Conservation (phyloP, 192 early-diverging fungal species). For the Mortierella alpina region DNA sequence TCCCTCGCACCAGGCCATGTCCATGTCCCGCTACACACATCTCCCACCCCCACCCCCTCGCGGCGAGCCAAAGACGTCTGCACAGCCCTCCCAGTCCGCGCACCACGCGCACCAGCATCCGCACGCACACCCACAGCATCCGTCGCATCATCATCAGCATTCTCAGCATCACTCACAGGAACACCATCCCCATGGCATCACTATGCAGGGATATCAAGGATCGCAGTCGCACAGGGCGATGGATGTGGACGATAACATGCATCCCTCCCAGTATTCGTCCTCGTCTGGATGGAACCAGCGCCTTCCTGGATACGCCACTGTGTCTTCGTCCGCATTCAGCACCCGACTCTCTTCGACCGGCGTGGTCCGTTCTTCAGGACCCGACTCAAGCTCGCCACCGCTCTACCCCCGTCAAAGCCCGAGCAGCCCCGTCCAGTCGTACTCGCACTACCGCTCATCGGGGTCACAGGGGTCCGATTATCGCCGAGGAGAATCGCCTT, state of each 20-base stretch:
- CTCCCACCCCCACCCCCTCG: conserved; percentile 8
- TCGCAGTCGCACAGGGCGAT: background rate
- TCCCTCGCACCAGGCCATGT: conserved; percentile 31
- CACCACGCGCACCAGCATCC: conserved; percentile 6
- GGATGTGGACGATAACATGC: conserved; percentile 30
- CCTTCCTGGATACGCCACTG: conserved; percentile 42
- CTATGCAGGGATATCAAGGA: conserved; percentile 47
- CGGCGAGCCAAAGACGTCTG: background rate
- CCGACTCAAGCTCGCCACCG: conserved; percentile 15
- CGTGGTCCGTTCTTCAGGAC: conserved; percentile 24
- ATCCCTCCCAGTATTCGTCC: conserved; percentile 9
- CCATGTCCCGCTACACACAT: conserved; percentile 38
- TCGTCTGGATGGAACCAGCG: conserved; percentile 50
- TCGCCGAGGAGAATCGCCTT: conserved; percentile 13
- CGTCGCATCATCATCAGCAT: conserved; percentile 2
- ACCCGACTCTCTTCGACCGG: conserved; percentile 44
- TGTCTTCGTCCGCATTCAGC: conserved; percentile 27
- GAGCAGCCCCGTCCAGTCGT: conserved; percentile 12
- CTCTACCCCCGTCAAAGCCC: conserved; percentile 20
- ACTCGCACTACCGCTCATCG: conserved; percentile 20
- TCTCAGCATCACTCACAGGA: conserved; percentile 5
- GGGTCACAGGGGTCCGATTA: conserved; percentile 6
- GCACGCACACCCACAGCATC: conserved; percentile 4
- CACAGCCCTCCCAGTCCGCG: background rate
- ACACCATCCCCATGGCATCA: conserved; percentile 26